phyloP scores from a whole-genome alignment of 2,329 filamentous ascomycete genomes.

The Neobulgaria alba region DNA sequence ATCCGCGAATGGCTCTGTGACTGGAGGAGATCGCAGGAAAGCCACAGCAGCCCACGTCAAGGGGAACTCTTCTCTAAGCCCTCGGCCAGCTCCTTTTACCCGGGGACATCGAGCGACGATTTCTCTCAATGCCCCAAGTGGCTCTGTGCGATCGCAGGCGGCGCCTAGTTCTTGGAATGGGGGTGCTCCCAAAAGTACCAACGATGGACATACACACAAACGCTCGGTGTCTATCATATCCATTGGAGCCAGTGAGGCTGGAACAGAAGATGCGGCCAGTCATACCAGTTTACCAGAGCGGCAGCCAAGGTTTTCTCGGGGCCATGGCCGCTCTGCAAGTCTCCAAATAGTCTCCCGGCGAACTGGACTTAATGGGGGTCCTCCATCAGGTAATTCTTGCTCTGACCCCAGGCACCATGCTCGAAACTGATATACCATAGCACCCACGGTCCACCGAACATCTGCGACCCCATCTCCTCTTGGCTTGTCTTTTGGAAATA shows the following conservation, averaged over 20 bases:
- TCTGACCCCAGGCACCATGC: neutral
- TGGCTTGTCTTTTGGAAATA: conserved; percentile 26
- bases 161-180: conserved; percentile 14
- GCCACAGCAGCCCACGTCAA: conserved; percentile 28
- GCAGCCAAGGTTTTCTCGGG: conserved; percentile 45
- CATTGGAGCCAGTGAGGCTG: conserved; percentile 47
- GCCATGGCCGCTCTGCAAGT: conserved; percentile 73
- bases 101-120: conserved; percentile 59
- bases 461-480: conserved; percentile 29
- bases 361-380: conserved; percentile 33
- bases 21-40: conserved; percentile 25
- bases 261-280: conserved; percentile 26
- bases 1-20: conserved; percentile 18
- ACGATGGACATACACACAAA: conserved; percentile 52
- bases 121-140: conserved; percentile 49
- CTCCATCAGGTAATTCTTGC: conserved; percentile 31
- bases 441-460: conserved; percentile 27
- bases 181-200: conserved; percentile 13
- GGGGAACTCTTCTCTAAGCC: conserved; percentile 37
- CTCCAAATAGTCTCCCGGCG: conserved; percentile 60
- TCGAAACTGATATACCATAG: conserved; percentile 15
- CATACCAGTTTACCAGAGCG: conserved; percentile 30
- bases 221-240: conserved; percentile 78
- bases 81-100: conserved; percentile 34
- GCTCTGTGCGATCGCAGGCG: conserved; percentile 9